These are phyloP conservation scores for Darksidea phi DNA, from an alignment of 495 filamentous ascomycete genomes.

Conservation along the genomic window DNA sequence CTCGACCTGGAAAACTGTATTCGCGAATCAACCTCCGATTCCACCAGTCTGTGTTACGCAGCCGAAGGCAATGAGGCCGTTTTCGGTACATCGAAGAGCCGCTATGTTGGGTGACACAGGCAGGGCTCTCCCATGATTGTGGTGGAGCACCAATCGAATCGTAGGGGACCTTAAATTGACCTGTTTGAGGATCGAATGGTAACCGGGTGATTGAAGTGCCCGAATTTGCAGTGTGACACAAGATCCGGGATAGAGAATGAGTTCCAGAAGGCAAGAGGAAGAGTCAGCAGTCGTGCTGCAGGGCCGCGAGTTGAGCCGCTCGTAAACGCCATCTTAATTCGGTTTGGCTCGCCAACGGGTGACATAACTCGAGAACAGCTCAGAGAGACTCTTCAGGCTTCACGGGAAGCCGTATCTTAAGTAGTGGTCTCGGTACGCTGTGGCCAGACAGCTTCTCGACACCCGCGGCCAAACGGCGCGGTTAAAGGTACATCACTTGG, in stretches of 20 bases:
- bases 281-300: background rate
- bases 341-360: background rate
- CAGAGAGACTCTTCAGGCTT: constrained; percentile 7
- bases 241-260: no score
- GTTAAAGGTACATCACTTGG: constrained; percentile 26
- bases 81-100: constrained; percentile 6
- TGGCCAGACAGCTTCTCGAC: constrained; percentile 3
- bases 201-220: no score
- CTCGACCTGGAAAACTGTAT: no score
- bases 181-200: no score
- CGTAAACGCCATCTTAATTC: background rate
- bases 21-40: no score
- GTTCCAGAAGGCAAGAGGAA: no score
- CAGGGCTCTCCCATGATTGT: constrained; percentile 2
- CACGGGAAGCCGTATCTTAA: constrained; percentile 7
- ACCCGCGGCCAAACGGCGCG: constrained; percentile 20
- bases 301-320: background rate
- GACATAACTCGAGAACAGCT: constrained; percentile 7
- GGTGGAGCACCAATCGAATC: background rate
- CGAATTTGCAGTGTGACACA: no score
- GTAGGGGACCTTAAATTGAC: constrained; percentile 10
- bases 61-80: background rate
- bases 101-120: constrained; percentile 11
- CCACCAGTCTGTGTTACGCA: no score
- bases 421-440: constrained; percentile 4